phyloP scores from a whole-genome alignment of 2,329 filamentous ascomycete genomes.

The Hypoxylon sp. region DNA sequence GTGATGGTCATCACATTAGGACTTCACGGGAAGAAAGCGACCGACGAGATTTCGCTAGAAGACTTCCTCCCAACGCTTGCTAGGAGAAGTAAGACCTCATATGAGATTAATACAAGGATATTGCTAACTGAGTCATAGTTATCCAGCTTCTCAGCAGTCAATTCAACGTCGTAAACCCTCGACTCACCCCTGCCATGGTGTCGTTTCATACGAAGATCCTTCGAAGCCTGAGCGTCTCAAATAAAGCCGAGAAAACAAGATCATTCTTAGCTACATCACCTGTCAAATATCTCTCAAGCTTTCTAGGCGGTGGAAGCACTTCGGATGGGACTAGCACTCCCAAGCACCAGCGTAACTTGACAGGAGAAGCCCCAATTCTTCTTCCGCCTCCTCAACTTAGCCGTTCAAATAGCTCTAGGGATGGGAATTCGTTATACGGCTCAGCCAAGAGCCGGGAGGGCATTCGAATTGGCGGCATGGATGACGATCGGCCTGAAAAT shows the following conservation, averaged over 20 bases:
- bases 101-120: neutral
- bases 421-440: conserved; percentile 66
- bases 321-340: conserved; percentile 57
- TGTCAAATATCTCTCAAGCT: conserved; percentile 88
- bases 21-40: conserved; percentile 77
- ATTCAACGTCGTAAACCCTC: conserved; percentile 75
- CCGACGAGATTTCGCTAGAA: conserved; percentile 79
- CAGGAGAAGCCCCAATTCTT: conserved; percentile 54
- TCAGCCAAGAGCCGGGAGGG: conserved; percentile 66
- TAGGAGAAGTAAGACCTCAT: conserved; percentile 73
- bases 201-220: conserved; percentile 84
- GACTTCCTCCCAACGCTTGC: conserved; percentile 82
- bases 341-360: conserved; percentile 60
- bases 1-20: conserved; percentile 70
- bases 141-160: conserved; percentile 80
- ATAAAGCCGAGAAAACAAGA: conserved; percentile 74
- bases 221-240: conserved; percentile 75
- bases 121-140: conserved; percentile 65
- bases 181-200: conserved; percentile 77
- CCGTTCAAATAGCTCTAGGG: conserved; percentile 64
- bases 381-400: conserved; percentile 60
- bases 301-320: conserved; percentile 75
- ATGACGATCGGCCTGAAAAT: conserved; percentile 72
- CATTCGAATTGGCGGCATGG: conserved; percentile 59
- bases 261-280: conserved; percentile 86